These are phyloP conservation scores for Fusarium tjaetaba DNA, from an alignment of 2,329 filamentous ascomycete species.

Conservation along the genomic window DNA sequence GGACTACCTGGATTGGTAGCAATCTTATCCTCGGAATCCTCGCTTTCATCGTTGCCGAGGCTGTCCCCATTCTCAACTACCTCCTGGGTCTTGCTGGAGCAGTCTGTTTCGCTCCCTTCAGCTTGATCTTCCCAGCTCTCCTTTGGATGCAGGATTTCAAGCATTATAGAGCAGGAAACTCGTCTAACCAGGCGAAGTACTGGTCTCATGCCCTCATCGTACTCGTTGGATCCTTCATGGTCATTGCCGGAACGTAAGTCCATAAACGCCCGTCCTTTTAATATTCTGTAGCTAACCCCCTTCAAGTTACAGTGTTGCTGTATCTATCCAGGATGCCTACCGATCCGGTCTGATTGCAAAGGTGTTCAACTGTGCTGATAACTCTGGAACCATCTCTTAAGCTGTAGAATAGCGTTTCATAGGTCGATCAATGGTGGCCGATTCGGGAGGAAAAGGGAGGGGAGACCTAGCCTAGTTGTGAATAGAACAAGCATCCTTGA, in stretches of 20 bases:
- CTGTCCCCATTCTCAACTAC: not conserved
- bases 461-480: not conserved
- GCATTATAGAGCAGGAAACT: not conserved
- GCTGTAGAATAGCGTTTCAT: too few species aligned
- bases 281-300: not conserved
- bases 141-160: not conserved
- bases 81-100: not conserved
- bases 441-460: not conserved
- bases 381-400: constrained; percentile 1
- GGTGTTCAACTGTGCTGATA: not conserved
- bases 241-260: not conserved
- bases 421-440: accelerated
- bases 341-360: not conserved
- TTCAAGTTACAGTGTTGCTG: not conserved
- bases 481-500: not conserved
- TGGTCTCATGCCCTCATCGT: not conserved
- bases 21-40: not conserved
- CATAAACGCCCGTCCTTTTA: too few species aligned
- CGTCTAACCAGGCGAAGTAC: not conserved
- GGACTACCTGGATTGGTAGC: not conserved
- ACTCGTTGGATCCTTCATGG: not conserved
- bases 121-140: not conserved
- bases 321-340: not conserved
- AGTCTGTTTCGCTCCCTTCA: not conserved
- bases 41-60: not conserved